Evolutionary conservation across 129 eudicot species (phyloP), one percentile per base, ranked within the genome.

Genomic region (Cynara cardunculus): DNA sequence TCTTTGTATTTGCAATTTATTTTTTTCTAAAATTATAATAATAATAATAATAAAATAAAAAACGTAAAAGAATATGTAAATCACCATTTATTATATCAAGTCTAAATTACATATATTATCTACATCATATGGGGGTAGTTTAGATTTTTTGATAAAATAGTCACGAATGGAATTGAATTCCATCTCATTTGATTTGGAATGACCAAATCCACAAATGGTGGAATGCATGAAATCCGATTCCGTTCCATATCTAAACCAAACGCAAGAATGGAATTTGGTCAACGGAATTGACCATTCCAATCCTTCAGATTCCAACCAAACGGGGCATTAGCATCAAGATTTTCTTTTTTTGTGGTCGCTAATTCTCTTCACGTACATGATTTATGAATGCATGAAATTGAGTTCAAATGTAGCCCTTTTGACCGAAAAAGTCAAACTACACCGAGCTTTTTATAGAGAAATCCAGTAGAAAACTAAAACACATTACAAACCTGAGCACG

Each of bases 401-500:
- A 74, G 84, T 66, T 74, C 69, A 25, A 13, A 28, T 66, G 56
- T 44, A 67, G 2, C 10, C 71, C 22, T 34, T 72, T 62, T 72
- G 56, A 74, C 68, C 46, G 16, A 32, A 67, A 21, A 65, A 7
- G 76, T 44, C 62, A 67, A 68, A 32, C 65, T 0, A 14, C 62
- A 46, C 74, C 69, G 8, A 41, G 27, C 13, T 24, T 78, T 74
- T 68, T n/a, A 24, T 37, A 2, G 11, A 25, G 11, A 62, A 25
- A 39, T 31, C 24, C 41, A 53, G n/a, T 26, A 32, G 31, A 59
- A 69, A 66, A 18, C 74, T 61, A 37, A 25, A 41, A 39, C 81
- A 18, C 11, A 27, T 27, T 32, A 28, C 81, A 76, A 80, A 94
- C 98, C 98, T 90, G 18, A 94, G 96, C 26, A 94, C 76, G 10